Conservation (phyloP, 768 basidiomycete genomes). For the Tylopilus subfusipes region DNA sequence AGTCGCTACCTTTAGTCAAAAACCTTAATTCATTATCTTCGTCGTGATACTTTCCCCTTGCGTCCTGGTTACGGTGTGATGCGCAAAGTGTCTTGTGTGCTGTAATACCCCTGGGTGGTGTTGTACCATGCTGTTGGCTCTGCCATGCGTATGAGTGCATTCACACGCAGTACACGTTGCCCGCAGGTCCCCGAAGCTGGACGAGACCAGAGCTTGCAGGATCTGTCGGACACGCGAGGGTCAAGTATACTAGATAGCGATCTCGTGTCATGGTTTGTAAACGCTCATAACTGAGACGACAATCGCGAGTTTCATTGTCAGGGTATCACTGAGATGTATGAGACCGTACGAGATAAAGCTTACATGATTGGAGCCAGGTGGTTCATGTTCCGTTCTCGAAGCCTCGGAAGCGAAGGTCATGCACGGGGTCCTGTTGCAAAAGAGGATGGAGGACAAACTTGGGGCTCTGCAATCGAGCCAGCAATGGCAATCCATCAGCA, state of each 20-base stretch:
- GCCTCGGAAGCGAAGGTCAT: slow-evolving; percentile 22
- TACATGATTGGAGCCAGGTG: slow-evolving; percentile 20
- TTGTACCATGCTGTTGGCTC: slow-evolving; percentile 2
- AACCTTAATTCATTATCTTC: slow-evolving; percentile 26
- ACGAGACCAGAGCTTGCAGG: background rate
- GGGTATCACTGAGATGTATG: background rate
- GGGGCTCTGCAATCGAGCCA: slow-evolving; percentile 8
- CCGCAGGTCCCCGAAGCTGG: background rate
- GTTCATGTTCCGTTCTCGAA: slow-evolving; percentile 23
- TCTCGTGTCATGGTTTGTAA: slow-evolving; percentile 3
- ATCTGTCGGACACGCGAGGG: background rate
- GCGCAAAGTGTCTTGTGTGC: slow-evolving; percentile 9
- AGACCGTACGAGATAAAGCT: slow-evolving; percentile 5
- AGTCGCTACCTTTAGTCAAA: slow-evolving; percentile 25
- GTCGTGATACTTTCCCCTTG: slow-evolving; percentile 16
- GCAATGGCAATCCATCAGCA: slow-evolving; percentile 23
- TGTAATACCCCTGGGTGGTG: slow-evolving; percentile 17
- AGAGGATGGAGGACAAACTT: slow-evolving; percentile 4
- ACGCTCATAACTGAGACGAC: slow-evolving; percentile 5
- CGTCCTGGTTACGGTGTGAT: slow-evolving; percentile 19
- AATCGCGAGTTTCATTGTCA: background rate
- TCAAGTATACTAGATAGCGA: background rate
- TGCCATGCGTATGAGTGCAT: slow-evolving; percentile 7
- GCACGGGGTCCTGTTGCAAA: slow-evolving; percentile 23
- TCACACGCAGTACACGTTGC: slow-evolving; percentile 20